phyloP scores from a whole-genome alignment of 202 grass and related monocot genomes.

The Digitaria exilis region DNA sequence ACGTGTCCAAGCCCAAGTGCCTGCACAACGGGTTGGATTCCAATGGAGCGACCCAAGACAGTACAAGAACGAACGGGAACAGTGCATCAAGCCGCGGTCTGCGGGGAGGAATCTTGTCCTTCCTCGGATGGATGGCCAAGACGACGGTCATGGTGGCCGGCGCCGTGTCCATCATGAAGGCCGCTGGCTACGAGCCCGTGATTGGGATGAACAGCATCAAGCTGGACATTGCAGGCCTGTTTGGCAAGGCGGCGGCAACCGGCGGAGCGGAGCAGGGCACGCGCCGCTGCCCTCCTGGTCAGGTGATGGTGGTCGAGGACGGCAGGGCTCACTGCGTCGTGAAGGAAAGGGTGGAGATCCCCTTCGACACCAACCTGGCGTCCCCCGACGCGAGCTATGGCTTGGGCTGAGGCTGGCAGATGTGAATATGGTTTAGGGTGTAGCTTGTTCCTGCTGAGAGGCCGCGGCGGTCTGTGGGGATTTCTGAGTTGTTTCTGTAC shows the following conservation, averaged over 20 bases:
- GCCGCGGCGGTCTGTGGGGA: background rate
- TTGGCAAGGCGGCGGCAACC: background rate
- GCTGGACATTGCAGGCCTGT: constrained; percentile 37
- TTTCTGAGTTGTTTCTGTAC: background rate
- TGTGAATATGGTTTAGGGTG: constrained; percentile 32
- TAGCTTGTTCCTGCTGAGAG: background rate
- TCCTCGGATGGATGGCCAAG: constrained; percentile 70
- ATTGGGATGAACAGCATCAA: constrained; percentile 34
- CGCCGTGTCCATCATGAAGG: constrained; percentile 56
- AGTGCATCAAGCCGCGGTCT: background rate
- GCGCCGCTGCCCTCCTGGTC: constrained; percentile 60
- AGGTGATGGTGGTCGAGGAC: constrained; percentile 58
- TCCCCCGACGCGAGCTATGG: constrained; percentile 71
- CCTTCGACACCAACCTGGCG: constrained; percentile 57
- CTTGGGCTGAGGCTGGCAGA: constrained; percentile 39
- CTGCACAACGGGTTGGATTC: background rate
- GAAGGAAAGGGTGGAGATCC: constrained; percentile 74
- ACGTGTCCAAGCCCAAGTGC: constrained; percentile 18
- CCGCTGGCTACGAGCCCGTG: constrained; percentile 54
- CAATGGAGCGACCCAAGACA: background rate
- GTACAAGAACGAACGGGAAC: background rate
- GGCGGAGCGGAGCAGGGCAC: background rate
- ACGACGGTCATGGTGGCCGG: constrained; percentile 56
- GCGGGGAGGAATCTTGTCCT: constrained; percentile 41
- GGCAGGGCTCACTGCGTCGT: constrained; percentile 69